Evolutionary conservation across 2,329 filamentous ascomycete species (phyloP), one percentile per base, ranked within the genome.

Genomic region (Claviceps sp.): DNA sequence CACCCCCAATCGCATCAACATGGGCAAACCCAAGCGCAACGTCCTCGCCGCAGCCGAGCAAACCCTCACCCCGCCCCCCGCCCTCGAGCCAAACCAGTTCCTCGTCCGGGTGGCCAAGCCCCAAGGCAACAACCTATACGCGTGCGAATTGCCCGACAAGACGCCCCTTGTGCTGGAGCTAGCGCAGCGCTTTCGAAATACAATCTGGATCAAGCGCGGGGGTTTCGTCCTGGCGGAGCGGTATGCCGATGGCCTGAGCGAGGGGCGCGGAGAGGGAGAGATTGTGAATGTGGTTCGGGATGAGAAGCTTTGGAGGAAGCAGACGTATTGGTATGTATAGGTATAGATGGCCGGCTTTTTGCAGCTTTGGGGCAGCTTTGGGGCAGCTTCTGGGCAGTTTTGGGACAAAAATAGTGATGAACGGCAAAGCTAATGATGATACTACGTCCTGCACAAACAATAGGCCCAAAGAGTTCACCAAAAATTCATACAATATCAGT

Each of bases 221-320:
- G 88, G 88, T 0, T 97, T 84, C 66, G 89, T 96, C 34, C 70
- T 97, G 11, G 77, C 95, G 14, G 86, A 97, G 58, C 61, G 73
- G 16, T 84, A 79, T 24, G 74, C 76, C 34, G 73, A 78, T 2
- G 73, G 83, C 40, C 80, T 82, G 30, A 80, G 82, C 50, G 83
- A 85, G 45, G 88, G 88, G 61, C 89, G 88, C 66, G 78, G 95
- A 13, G 77, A 79, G 50, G 93, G 91, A 14, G 88, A 95, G 67
- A 96, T 98, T 61, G 76, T 95, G 59, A 96, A 96, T 63, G 81
- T 97, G 38, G 89, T 97, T 40, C 77, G 88, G 40, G 88, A 96
- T 62, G 90, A 96, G 72, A 94, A 88, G 70, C 75, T 76, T 44
- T 98, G 93, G 93, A 81, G 89, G 62, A 95, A 95, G 70, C 82